Evolutionary conservation across 139 green algal species (phyloP).

Genomic region (Mesostigma viride): DNA sequence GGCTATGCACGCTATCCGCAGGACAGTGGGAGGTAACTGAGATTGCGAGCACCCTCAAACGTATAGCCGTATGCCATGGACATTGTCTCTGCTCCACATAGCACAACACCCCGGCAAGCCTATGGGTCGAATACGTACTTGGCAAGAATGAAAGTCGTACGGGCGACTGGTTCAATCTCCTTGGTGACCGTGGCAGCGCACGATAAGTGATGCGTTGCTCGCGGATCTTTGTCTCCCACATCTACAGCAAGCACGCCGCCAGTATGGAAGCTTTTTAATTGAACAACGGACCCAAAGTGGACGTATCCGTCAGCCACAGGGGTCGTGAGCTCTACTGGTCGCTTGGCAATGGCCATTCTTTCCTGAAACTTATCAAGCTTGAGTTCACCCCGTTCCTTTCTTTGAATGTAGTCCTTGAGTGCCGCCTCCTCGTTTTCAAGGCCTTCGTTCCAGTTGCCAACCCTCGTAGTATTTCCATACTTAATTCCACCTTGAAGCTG

Average conservation of each 20-base stretch:
- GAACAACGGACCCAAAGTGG: slow-evolving; percentile 17
- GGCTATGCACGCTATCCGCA: too few species aligned
- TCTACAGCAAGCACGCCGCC: neutral
- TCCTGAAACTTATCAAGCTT: slow-evolving; percentile 20
- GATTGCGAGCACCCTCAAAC: too few species aligned
- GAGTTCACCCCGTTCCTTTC: slow-evolving; percentile 3
- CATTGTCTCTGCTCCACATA: too few species aligned
- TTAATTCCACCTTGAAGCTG: slow-evolving; percentile 32
- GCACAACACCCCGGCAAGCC: too few species aligned
- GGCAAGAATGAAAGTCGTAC: too few species aligned
- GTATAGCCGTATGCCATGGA: too few species aligned
- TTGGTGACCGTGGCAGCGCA: neutral
- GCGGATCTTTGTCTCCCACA: neutral
- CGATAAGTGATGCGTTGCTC: neutral
- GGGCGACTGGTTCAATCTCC: too few species aligned
- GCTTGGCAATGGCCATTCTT: slow-evolving; percentile 8
- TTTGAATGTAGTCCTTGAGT: slow-evolving; percentile 12
- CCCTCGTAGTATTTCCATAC: slow-evolving; percentile 23
- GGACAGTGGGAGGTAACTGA: too few species aligned
- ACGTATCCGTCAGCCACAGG: slow-evolving; percentile 11
- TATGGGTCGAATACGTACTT: too few species aligned
- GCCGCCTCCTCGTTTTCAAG: slow-evolving; percentile 34
- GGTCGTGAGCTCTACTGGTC: slow-evolving; percentile 15
- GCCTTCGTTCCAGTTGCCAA: slow-evolving; percentile 60
- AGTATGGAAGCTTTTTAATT: neutral